phyloP scores from a whole-genome alignment of 2,329 filamentous ascomycete genomes.

The Phaeosphaeriaceae sp. region DNA sequence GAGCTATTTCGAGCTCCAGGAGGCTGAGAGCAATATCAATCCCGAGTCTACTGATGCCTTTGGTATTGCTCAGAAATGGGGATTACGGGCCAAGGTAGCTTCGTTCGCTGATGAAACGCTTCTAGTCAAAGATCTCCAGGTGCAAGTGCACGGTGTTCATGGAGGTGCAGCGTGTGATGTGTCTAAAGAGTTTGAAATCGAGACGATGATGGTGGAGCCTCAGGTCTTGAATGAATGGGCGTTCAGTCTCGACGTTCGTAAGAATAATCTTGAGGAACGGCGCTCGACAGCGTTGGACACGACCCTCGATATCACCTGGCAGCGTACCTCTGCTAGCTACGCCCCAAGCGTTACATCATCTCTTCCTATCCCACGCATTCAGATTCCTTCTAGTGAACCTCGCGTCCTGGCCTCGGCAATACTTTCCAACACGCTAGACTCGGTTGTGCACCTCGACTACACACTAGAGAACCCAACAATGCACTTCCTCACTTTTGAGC shows the following conservation, averaged over 20 bases:
- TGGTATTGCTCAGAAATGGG: conserved; percentile 83
- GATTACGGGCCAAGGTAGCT: conserved; percentile 70
- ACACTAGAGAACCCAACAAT: conserved; percentile 92
- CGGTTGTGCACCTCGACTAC: conserved; percentile 58
- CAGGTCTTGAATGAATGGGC: conserved; percentile 73
- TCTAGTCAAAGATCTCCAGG: conserved; percentile 67
- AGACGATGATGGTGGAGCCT: conserved; percentile 59
- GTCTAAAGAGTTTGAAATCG: conserved; percentile 33
- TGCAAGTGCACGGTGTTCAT: conserved; percentile 66
- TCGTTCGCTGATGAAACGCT: conserved; percentile 75
- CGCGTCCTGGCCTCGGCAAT: conserved; percentile 70
- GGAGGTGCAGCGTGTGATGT: conserved; percentile 66
- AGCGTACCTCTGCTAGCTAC: conserved; percentile 56
- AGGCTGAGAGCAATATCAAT: conserved; percentile 42
- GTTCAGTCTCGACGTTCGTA: conserved; percentile 78
- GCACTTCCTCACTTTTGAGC: conserved; percentile 91
- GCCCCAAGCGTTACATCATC: conserved; percentile 53
- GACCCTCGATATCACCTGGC: conserved; percentile 78
- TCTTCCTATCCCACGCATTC: conserved; percentile 79
- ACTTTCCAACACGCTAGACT: conserved; percentile 35
- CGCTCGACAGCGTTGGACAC: conserved; percentile 76
- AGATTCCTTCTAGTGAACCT: conserved; percentile 82
- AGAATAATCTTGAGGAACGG: conserved; percentile 80
- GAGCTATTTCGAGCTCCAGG: conserved; percentile 75
- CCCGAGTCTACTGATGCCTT: conserved; percentile 48